Conservation (phyloP, 257 asterid species). For the Fraxinus pennsylvanica region DNA sequence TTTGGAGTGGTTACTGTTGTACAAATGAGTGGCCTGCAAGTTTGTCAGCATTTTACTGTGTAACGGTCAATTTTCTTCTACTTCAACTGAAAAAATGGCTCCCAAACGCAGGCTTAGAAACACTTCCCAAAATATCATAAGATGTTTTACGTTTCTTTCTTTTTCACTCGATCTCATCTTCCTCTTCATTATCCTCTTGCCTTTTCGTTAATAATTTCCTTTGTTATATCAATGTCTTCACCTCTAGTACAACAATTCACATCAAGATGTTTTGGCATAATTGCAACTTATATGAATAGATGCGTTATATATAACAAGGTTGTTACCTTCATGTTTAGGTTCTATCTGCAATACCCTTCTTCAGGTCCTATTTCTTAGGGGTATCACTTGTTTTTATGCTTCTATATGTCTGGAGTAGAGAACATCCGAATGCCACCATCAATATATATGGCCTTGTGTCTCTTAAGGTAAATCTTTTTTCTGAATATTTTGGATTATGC, state of each 20-base stretch:
- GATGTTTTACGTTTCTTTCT: background rate
- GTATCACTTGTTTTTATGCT: constrained; percentile 95
- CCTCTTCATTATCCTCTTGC: background rate
- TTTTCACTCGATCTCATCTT: background rate
- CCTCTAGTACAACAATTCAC: background rate
- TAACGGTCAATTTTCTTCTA: too few relatives aligned
- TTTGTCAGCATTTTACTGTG: too few relatives aligned
- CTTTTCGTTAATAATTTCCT: background rate
- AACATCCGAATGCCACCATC: constrained; percentile 78
- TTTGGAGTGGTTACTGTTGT: too few relatives aligned
- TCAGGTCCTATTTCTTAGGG: constrained; percentile 72
- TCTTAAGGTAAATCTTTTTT: constrained; percentile 62
- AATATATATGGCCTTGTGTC: constrained; percentile 83
- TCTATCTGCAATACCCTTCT: constrained; percentile 68
- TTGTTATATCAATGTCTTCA: background rate
- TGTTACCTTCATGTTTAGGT: constrained; percentile 47
- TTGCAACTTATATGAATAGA: background rate
- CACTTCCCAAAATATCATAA: background rate
- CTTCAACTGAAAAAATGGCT: too few relatives aligned
- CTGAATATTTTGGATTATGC: background rate
- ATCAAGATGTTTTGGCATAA: background rate
- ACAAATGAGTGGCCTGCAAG: too few relatives aligned
- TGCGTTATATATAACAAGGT: background rate
- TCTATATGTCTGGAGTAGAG: constrained; percentile 95
- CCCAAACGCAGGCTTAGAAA: too few relatives aligned